These are phyloP conservation scores for Ganoderma sp. DNA, from an alignment of 1,284 basidiomycete genomes.

Conservation along the genomic window DNA sequence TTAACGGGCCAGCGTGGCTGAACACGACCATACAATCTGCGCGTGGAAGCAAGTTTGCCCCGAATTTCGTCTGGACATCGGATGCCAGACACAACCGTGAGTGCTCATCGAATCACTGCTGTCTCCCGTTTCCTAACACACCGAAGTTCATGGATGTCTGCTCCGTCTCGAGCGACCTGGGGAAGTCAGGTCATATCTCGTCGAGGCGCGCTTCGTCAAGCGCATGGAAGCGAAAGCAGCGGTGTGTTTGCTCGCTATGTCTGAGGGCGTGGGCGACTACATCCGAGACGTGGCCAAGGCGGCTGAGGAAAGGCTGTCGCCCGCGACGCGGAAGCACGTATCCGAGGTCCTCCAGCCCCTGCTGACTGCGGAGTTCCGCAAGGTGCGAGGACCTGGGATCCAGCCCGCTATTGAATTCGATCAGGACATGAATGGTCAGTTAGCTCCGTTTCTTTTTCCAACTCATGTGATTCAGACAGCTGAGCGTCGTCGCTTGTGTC, in stretches of 20 bases:
- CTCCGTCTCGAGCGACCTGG: slow-evolving; percentile 59
- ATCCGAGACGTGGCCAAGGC: slow-evolving; percentile 51
- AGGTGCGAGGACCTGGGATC: slow-evolving; percentile 44
- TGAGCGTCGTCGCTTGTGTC: slow-evolving; percentile 12
- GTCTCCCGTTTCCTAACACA: slow-evolving; percentile 13
- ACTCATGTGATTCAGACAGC: not conserved
- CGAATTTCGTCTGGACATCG: slow-evolving; percentile 53
- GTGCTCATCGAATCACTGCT: slow-evolving; percentile 31
- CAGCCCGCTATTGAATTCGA: slow-evolving; percentile 48
- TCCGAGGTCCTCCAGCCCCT: slow-evolving; percentile 51
- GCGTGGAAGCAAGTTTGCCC: slow-evolving; percentile 51
- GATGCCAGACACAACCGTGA: slow-evolving; percentile 50
- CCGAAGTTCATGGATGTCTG: slow-evolving; percentile 63
- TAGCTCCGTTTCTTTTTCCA: not conserved
- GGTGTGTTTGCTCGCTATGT: slow-evolving; percentile 65
- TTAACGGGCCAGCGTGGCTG: slow-evolving; percentile 60
- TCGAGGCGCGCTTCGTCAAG: slow-evolving; percentile 62
- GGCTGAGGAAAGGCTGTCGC: slow-evolving; percentile 51
- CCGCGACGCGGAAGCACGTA: slow-evolving; percentile 48
- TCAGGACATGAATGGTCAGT: slow-evolving; percentile 55
- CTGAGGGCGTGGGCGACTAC: slow-evolving; percentile 61
- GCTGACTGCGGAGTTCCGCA: slow-evolving; percentile 51
- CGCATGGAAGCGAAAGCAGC: slow-evolving; percentile 68
- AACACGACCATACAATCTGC: slow-evolving; percentile 58
- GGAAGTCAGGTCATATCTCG: slow-evolving; percentile 59